Conservation (phyloP, 2,329 filamentous ascomycete genomes). For the Apiospora saccharicola region DNA sequence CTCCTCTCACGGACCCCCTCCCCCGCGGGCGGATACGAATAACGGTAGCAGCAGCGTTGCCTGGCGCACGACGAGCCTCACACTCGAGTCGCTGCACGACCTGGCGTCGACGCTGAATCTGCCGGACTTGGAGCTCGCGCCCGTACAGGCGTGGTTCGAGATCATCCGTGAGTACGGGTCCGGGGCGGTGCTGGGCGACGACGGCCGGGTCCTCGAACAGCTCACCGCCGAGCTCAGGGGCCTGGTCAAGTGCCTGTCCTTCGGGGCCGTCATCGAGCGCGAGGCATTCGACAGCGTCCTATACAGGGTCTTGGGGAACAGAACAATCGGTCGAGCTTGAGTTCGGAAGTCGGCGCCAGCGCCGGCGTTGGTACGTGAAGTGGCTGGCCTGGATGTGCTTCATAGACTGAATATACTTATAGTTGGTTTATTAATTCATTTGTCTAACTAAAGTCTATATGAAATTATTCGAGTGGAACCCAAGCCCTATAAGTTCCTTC, state of each 20-base stretch:
- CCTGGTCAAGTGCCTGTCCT: conserved; percentile 55
- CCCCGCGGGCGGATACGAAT: background rate
- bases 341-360: too few species aligned
- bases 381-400: background rate
- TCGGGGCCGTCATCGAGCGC: conserved; percentile 56
- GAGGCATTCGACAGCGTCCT: conserved; percentile 56
- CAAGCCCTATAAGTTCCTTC: background rate
- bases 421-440: background rate
- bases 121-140: conserved; percentile 53
- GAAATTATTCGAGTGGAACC: background rate
- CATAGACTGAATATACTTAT: background rate
- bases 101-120: conserved; percentile 55
- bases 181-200: conserved; percentile 45
- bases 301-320: conserved; percentile 46
- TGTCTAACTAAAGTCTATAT: background rate
- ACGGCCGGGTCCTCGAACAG: conserved; percentile 41
- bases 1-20: background rate
- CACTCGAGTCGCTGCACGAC: conserved; percentile 52
- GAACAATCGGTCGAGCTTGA: background rate
- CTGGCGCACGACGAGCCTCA: conserved; percentile 51
- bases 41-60: conserved; percentile 30
- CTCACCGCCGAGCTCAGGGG: conserved; percentile 52
- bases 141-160: conserved; percentile 64
- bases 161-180: conserved; percentile 51
- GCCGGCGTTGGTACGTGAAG: too few species aligned